These are phyloP conservation scores for Malassezia brasiliensis DNA, from an alignment of 1,284 basidiomycete species.

Conservation along the genomic window DNA sequence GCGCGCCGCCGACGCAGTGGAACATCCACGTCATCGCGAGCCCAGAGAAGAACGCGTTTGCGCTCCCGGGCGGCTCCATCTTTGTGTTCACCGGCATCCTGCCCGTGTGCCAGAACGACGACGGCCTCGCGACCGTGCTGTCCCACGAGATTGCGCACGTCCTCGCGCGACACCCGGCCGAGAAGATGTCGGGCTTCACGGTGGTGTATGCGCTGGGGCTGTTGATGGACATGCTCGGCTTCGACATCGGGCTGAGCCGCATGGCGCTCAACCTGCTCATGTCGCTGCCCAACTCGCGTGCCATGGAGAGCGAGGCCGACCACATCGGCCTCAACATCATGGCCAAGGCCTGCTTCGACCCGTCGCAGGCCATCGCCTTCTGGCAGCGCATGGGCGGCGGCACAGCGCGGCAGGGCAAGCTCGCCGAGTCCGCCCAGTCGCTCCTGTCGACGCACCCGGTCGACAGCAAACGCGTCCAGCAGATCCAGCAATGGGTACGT, in stretches of 20 bases:
- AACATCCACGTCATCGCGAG: constrained; percentile 74
- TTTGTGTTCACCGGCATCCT: constrained; percentile 80
- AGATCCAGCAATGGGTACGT: constrained; percentile 33
- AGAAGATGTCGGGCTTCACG: constrained; percentile 42
- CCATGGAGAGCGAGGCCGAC: constrained; percentile 67
- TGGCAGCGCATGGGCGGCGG: constrained; percentile 27
- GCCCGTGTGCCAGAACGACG: constrained; percentile 65
- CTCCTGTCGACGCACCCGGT: constrained; percentile 36
- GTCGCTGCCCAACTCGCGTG: constrained; percentile 70
- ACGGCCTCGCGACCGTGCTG: constrained; percentile 74
- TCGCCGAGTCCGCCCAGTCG: constrained; percentile 20
- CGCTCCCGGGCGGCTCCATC: constrained; percentile 63
- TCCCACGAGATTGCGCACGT: constrained; percentile 79
- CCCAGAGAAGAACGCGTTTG: constrained; percentile 65
- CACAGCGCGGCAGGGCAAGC: constrained; percentile 1
- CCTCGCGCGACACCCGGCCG: constrained; percentile 28
- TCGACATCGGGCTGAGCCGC: constrained; percentile 36
- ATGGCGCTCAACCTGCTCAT: constrained; percentile 56
- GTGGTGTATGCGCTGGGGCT: constrained; percentile 26
- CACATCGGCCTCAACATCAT: constrained; percentile 38
- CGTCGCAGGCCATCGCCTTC: constrained; percentile 54
- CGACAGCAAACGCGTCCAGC: constrained; percentile 26
- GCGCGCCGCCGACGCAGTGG: constrained; percentile 51
- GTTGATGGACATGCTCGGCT: constrained; percentile 26
- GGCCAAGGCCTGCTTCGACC: constrained; percentile 65